Percentiles rank a stretch among this genome's conserved stretches.
phyloP scores from a whole-genome alignment of 345 rosid species.

The Acer yangbiense region DNA sequence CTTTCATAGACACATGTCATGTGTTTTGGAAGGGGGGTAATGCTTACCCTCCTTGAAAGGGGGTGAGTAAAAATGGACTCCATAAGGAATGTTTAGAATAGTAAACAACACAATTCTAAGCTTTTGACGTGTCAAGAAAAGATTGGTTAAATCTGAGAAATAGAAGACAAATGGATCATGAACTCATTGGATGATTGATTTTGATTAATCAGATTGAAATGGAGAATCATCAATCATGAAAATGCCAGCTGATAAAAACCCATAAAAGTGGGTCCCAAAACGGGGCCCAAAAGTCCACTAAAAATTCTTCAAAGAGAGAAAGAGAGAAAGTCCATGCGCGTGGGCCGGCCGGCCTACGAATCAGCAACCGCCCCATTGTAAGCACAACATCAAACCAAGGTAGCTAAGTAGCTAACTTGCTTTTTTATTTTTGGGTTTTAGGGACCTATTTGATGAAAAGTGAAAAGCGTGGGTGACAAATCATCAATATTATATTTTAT shows the following conservation, averaged over 20 bases:
- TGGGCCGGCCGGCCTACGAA: background rate
- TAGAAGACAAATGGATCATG: background rate
- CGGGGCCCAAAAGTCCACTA: background rate
- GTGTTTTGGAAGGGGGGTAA: too few species aligned
- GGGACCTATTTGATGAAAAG: background rate
- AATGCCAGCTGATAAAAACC: background rate
- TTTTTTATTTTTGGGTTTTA: too few species aligned
- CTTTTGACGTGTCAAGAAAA: background rate
- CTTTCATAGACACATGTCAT: too few species aligned
- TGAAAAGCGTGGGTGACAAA: background rate
- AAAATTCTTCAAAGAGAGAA: background rate
- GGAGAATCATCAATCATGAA: background rate
- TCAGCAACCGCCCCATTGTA: slow-evolving; percentile 5
- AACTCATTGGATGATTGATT: background rate
- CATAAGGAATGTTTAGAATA: background rate
- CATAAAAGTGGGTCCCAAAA: background rate
- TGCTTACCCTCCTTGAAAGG: too few species aligned
- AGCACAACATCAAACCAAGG: background rate
- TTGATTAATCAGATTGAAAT: too few species aligned
- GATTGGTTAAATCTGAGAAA: background rate
- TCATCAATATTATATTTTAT: background rate
- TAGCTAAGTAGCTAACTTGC: background rate
- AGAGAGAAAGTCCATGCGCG: background rate
- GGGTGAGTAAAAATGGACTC: too few species aligned
- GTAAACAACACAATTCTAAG: background rate